Evolutionary conservation across 2,329 filamentous ascomycete species (phyloP).

Genomic region (Thielaviopsis punctulata): DNA sequence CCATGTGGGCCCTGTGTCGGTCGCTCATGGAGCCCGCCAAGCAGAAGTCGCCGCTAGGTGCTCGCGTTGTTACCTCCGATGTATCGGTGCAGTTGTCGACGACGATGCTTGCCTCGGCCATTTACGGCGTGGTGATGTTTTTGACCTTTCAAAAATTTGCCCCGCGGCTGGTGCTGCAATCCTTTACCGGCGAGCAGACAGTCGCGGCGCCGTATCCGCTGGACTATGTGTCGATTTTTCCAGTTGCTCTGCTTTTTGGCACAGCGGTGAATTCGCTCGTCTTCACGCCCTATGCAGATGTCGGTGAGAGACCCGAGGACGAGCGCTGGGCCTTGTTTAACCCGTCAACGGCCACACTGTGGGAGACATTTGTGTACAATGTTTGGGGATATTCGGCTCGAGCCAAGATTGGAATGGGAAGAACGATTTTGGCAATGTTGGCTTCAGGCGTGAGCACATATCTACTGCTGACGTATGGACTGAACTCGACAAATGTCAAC

Average conservation of each 20-base stretch:
- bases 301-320: conserved; percentile 31
- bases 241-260: conserved; percentile 42
- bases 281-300: conserved; percentile 49
- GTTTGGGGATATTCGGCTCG: conserved; percentile 50
- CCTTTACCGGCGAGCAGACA: conserved; percentile 57
- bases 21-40: conserved; percentile 24
- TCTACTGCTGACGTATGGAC: conserved; percentile 45
- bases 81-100: conserved; percentile 44
- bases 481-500: conserved; percentile 50
- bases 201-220: conserved; percentile 51
- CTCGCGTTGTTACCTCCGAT: conserved; percentile 49
- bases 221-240: conserved; percentile 42
- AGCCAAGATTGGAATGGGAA: conserved; percentile 44
- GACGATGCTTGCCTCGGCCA: conserved; percentile 47
- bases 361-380: conserved; percentile 55
- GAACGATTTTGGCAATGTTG: conserved; percentile 42
- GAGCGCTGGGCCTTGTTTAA: conserved; percentile 39
- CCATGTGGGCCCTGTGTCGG: conserved; percentile 38
- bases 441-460: conserved; percentile 43
- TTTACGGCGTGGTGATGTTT: conserved; percentile 61
- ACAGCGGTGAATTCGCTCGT: conserved; percentile 59
- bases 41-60: conserved; percentile 29
- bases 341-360: conserved; percentile 44
- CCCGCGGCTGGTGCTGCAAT: conserved; percentile 50
- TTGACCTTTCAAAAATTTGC: conserved; percentile 52